A percentile compares a stretch with the other conserved stretches of the same genome.
Evolutionary conservation across 2,329 filamentous ascomycete species (phyloP).

Genomic region (Penicillium sclerotigenum): DNA sequence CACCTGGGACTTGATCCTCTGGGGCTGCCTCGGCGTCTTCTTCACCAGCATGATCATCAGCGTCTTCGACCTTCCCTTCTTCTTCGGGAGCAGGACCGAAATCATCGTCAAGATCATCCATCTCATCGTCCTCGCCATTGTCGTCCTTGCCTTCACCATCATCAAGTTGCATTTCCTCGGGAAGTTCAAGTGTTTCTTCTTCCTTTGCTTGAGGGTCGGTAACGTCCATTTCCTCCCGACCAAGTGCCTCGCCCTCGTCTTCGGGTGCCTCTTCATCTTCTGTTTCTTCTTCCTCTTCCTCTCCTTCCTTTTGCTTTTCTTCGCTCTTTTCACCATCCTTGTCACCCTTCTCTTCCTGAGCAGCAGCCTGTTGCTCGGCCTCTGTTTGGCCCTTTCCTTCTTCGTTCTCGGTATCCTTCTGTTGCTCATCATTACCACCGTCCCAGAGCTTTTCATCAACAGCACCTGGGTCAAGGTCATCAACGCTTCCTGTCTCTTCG

Average conservation of each 20-base stretch:
- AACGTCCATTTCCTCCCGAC: constrained; percentile 62
- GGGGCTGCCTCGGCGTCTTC: constrained; percentile 30
- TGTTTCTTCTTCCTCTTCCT: constrained; percentile 55
- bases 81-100: constrained; percentile 40
- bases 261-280: constrained; percentile 52
- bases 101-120: constrained; percentile 47
- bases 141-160: constrained; percentile 60
- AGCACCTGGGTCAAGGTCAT: constrained; percentile 82
- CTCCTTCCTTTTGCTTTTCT: constrained; percentile 53
- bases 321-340: constrained; percentile 37
- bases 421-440: constrained; percentile 67
- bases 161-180: constrained; percentile 83
- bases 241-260: constrained; percentile 61
- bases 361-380: constrained; percentile 58
- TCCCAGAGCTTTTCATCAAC: constrained; percentile 99
- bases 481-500: constrained; percentile 85
- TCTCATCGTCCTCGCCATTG: constrained; percentile 44
- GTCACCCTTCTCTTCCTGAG: constrained; percentile 52
- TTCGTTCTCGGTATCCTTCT: constrained; percentile 73
- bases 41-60: constrained; percentile 30
- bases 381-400: constrained; percentile 51
- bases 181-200: constrained; percentile 76
- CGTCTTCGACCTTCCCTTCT: constrained; percentile 34
- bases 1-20: constrained; percentile 33
- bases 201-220: constrained; percentile 75